These are phyloP conservation scores for Ruellia speciosa DNA, from an alignment of 305 asterid species.

Conservation along the genomic window DNA sequence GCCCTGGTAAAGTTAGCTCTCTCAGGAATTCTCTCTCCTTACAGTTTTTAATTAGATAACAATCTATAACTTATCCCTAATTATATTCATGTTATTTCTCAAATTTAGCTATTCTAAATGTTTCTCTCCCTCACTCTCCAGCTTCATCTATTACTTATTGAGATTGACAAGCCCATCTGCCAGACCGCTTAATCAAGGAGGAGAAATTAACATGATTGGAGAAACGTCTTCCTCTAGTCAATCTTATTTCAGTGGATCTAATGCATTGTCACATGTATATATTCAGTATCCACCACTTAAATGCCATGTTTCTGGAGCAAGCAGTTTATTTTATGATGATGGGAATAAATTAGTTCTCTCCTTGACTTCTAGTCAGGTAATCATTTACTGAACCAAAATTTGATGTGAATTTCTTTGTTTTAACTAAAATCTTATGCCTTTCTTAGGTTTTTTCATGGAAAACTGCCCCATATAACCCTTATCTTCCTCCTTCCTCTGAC, in stretches of 20 bases:
- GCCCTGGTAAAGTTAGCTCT: constrained; percentile 23
- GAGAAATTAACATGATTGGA: constrained; percentile 41
- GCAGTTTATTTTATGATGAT: constrained; percentile 63
- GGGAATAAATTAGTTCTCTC: constrained; percentile 67
- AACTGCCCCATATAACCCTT: constrained; percentile 62
- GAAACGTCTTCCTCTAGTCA: constrained; percentile 58
- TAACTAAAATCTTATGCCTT: constrained; percentile 21
- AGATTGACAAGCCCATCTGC: constrained; percentile 13
- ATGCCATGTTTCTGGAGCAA: constrained; percentile 54
- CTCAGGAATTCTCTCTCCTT: constrained; percentile 6
- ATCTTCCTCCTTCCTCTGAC: constrained; percentile 51
- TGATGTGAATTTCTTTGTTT: constrained; percentile 12
- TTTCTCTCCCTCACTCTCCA: neutral
- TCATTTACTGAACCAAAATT: constrained; percentile 14
- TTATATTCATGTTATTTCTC: constrained; percentile 13
- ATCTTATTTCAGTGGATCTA: constrained; percentile 60
- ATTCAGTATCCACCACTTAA: constrained; percentile 76
- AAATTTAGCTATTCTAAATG: neutral
- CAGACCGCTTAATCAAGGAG: constrained; percentile 19
- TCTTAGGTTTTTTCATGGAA: constrained; percentile 81
- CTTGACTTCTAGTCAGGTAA: constrained; percentile 69
- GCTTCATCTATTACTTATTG: neutral
- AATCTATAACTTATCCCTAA: neutral
- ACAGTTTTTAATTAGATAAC: constrained; percentile 4
- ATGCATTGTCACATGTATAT: constrained; percentile 75